Percentiles rank a stretch among this genome's conserved stretches.
Conservation (phyloP, 2,329 filamentous ascomycete species). For the Triangularia setosa region DNA sequence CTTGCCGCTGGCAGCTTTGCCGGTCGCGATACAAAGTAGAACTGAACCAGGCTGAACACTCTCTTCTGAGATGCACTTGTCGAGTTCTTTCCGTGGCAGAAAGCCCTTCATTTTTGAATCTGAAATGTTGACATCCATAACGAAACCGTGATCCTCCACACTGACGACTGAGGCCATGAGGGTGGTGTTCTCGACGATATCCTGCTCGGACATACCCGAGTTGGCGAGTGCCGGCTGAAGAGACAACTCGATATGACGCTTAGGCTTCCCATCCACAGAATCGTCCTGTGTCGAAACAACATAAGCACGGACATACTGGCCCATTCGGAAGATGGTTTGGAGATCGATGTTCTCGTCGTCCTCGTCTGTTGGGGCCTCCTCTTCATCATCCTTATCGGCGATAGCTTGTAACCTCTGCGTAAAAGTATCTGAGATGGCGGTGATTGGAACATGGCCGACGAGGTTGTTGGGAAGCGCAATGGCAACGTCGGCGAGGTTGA, state of each 20-base stretch:
- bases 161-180: slow-evolving; percentile 85
- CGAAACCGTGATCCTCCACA: slow-evolving; percentile 90
- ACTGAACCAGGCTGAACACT: slow-evolving; percentile 78
- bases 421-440: slow-evolving; percentile 79
- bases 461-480: slow-evolving; percentile 91
- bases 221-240: slow-evolving; percentile 78
- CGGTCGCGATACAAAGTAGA: slow-evolving; percentile 75
- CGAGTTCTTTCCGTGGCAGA: slow-evolving; percentile 78
- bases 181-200: slow-evolving; percentile 70
- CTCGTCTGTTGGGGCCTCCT: slow-evolving; percentile 46
- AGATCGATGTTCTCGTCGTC: slow-evolving; percentile 64
- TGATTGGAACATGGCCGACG: slow-evolving; percentile 82
- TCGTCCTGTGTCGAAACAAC: slow-evolving; percentile 76
- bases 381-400: slow-evolving; percentile 53
- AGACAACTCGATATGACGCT: slow-evolving; percentile 82
- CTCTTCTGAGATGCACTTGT: slow-evolving; percentile 58
- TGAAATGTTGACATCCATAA: slow-evolving; percentile 85
- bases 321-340: slow-evolving; percentile 69
- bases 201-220: slow-evolving; percentile 65
- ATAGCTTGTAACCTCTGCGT: slow-evolving; percentile 72
- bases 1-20: slow-evolving; percentile 71
- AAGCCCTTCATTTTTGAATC: slow-evolving; percentile 71
- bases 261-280: slow-evolving; percentile 55
- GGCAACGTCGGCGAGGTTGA: slow-evolving; percentile 74
- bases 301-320: slow-evolving; percentile 83